These are phyloP conservation scores for Cytidiella melzeri DNA, from an alignment of 768 basidiomycete species.

Conservation along the genomic window DNA sequence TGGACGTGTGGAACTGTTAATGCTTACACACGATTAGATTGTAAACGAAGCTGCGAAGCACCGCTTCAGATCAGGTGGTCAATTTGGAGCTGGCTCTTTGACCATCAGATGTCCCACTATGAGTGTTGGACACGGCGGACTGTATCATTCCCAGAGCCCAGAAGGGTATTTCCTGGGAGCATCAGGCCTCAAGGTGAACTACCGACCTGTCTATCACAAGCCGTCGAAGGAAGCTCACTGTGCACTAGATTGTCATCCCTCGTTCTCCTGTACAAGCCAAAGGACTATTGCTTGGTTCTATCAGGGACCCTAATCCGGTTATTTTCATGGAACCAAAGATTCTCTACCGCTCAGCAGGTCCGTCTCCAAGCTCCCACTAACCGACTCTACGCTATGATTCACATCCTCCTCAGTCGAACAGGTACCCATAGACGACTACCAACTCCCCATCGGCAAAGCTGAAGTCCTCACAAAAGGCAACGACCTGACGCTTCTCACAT, in stretches of 20 bases:
- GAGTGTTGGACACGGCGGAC: slow-evolving; percentile 86
- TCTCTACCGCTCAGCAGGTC: slow-evolving; percentile 84
- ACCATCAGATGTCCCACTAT: slow-evolving; percentile 85
- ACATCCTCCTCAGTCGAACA: slow-evolving; percentile 60
- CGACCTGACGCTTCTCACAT: slow-evolving; percentile 86
- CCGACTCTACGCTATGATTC: too few species aligned
- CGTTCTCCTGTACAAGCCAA: slow-evolving; percentile 96
- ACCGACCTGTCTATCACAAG: background rate
- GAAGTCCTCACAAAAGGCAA: slow-evolving; percentile 69
- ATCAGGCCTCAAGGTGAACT: slow-evolving; percentile 71
- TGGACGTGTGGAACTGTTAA: background rate
- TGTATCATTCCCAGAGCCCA: slow-evolving; percentile 94
- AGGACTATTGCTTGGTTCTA: slow-evolving; percentile 77
- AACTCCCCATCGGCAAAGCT: slow-evolving; percentile 76
- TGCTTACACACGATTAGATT: slow-evolving; percentile 38
- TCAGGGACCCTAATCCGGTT: slow-evolving; percentile 90
- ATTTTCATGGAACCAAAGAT: slow-evolving; percentile 96
- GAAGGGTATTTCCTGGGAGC: slow-evolving; percentile 94
- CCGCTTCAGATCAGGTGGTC: slow-evolving; percentile 83
- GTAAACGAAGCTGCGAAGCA: slow-evolving; percentile 96
- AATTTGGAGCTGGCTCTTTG: slow-evolving; percentile 74
- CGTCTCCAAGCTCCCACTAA: slow-evolving; percentile 1
- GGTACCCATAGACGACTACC: slow-evolving; percentile 84
- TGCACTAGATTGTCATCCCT: slow-evolving; percentile 68
- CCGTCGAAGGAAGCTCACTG: background rate